A percentile compares a stretch with the other conserved stretches of the same genome.
Evolutionary conservation across 345 rosid genomes (phyloP).

Genomic region (Rhodamnia argentea): DNA sequence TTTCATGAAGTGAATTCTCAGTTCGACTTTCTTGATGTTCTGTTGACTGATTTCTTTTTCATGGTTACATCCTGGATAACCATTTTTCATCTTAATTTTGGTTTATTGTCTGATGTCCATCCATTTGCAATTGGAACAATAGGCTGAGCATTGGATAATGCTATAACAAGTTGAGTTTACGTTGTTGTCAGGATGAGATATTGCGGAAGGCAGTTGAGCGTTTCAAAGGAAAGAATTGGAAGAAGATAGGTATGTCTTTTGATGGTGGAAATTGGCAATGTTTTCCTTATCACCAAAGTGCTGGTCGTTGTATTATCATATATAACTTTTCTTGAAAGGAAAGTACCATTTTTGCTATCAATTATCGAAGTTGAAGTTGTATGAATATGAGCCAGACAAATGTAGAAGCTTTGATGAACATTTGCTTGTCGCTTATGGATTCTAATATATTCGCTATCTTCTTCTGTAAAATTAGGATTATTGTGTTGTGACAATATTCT

Average conservation of each 20-base stretch:
- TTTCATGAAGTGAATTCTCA: not conserved
- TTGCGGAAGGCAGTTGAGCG: conserved; percentile 86
- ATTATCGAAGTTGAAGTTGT: not conserved
- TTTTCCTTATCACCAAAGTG: not conserved
- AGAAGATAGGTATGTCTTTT: conserved; percentile 66
- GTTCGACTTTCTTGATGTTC: not conserved
- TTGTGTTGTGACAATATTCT: not conserved
- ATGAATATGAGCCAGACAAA: not conserved
- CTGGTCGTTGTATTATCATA: not conserved
- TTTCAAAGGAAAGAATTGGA: conserved; percentile 98
- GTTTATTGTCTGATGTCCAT: not conserved
- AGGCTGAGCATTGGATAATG: not conserved
- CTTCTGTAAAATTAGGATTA: not conserved
- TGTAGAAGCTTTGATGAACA: not conserved
- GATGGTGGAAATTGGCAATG: not conserved
- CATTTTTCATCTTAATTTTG: not conserved
- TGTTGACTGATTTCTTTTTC: not conserved
- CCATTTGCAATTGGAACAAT: not conserved
- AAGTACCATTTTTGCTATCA: not conserved
- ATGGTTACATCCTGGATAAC: not conserved
- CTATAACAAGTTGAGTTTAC: not conserved
- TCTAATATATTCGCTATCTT: not conserved
- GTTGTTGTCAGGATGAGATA: conserved; percentile 69
- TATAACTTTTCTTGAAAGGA: not conserved
- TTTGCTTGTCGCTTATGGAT: not conserved